Base-by-base conservation (phyloP, 176 grass and related monocot species). In the Luzula sylvatica region DNA sequence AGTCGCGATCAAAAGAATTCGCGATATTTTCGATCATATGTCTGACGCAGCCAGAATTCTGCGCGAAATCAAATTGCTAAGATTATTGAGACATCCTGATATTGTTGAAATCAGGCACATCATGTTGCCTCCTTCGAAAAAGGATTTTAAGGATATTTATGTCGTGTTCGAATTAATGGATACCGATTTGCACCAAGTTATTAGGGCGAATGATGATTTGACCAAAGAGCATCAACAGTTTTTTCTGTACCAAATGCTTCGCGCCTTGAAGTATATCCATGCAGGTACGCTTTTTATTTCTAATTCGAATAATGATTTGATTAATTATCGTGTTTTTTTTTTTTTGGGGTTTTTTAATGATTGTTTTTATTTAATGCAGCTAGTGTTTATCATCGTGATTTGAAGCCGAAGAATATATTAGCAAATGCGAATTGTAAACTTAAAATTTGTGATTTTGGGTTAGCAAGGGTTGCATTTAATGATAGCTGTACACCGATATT, bases 341-440 rank as follows among this genome's bases (percentile, higher is more conserved):
- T 15, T 8, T 15, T 15, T 29, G 3, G 2, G 42, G 47, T 43
- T 18, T 19, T 71, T 53, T 59, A 21, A 15, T 59, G 17, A 5
- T 1, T 63, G 26, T 76, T 3, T 4, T 53, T 68, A 52, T 22
- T 55, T 15, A 3, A 1, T 86, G 64, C 83, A 95, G 90, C 90
- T 76, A 95, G 85, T 67, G 90, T 95, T 43, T 95, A 88, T 86
- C 90, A 95, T 54, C 90, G 90, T 15, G 90, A 95, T 70, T 71
- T 95, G 46, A 95, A 95, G 74, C 90, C 90, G 13, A 95, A 88
- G 66, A 95, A 95, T 72, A 95, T 95, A 76, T 69, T 95, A 67
- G 90, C 90, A 67, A 95, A 95, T 73, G 80, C 84, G 19, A 95
- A 95, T 57, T 95, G 90, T 74, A 95, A 95, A 65, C 84, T 95